A percentile compares a stretch with the other conserved stretches of the same genome.
Conservation (phyloP, 1,139 yeast species). For the Candida glucosophila region DNA sequence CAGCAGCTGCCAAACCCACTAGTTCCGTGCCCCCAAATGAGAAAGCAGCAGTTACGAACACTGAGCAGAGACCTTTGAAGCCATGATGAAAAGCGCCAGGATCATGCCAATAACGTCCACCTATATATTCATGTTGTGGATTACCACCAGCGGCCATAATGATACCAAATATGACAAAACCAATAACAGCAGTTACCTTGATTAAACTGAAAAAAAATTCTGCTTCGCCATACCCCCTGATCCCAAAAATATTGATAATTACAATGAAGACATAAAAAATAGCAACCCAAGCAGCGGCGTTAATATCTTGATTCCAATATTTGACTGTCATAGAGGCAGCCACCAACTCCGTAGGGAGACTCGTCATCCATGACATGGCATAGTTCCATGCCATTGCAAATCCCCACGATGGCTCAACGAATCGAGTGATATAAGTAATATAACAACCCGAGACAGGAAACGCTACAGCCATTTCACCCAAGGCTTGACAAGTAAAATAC, state of each 20-base stretch:
- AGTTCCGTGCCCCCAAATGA: conserved; percentile 42
- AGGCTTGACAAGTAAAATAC: conserved; percentile 60
- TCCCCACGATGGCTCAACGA: conserved; percentile 67
- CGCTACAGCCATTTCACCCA: conserved; percentile 65
- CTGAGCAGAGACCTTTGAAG: conserved; percentile 47
- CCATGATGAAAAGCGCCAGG: conserved; percentile 66
- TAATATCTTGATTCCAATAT: conserved; percentile 51
- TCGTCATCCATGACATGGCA: conserved; percentile 63
- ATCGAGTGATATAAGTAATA: conserved; percentile 58
- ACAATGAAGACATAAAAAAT: conserved; percentile 55
- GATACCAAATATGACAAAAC: conserved; percentile 66
- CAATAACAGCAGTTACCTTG: conserved; percentile 56
- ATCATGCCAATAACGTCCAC: conserved; percentile 48
- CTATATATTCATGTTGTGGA: conserved; percentile 40
- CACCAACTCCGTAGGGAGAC: conserved; percentile 64
- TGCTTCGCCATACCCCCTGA: conserved; percentile 64
- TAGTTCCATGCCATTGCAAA: conserved; percentile 75
- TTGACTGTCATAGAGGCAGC: conserved; percentile 67
- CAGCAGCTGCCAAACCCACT: conserved; percentile 37
- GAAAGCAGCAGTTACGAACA: conserved; percentile 38
- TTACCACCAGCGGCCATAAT: conserved; percentile 62
- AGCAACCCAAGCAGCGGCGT: conserved; percentile 61
- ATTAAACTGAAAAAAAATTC: conserved; percentile 55
- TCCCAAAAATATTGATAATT: conserved; percentile 52
- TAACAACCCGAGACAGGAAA: conserved; percentile 74